Conservation (phyloP, 2,329 filamentous ascomycete genomes). For the Tolypocladium capitatum region DNA sequence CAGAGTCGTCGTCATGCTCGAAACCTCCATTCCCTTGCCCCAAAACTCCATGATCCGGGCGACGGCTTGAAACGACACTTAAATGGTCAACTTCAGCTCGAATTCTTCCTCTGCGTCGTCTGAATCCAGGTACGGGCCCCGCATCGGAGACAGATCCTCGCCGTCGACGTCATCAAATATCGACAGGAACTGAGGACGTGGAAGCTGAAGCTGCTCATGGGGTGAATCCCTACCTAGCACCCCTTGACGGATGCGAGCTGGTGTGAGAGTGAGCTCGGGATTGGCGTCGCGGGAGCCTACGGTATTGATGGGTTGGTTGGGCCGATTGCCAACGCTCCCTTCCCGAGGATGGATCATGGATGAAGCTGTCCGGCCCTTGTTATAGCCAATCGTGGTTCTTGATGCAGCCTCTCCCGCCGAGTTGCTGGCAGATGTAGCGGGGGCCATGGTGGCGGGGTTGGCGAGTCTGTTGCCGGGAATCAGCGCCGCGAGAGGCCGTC, state of each 20-base stretch:
- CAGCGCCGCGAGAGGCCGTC: constrained; percentile 17
- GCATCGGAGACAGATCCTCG: constrained; percentile 18
- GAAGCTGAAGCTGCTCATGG: constrained; percentile 13
- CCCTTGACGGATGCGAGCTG: constrained; percentile 21
- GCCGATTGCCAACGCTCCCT: constrained; percentile 4
- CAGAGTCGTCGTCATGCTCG: constrained; percentile 1
- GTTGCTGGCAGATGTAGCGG: constrained; percentile 39
- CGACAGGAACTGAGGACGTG: constrained; percentile 39
- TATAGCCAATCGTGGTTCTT: constrained; percentile 74
- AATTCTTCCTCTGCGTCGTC: constrained; percentile 43
- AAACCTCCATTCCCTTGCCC: neutral
- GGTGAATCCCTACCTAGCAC: constrained; percentile 6
- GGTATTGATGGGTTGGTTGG: constrained; percentile 8
- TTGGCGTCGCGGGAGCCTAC: neutral
- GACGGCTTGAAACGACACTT: neutral
- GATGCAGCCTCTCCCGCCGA: constrained; percentile 54
- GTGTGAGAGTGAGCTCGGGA: constrained; percentile 32
- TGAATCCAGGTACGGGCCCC: constrained; percentile 8
- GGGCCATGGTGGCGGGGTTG: constrained; percentile 29
- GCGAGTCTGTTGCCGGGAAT: constrained; percentile 16
- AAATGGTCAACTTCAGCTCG: constrained; percentile 34
- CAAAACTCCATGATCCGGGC: neutral
- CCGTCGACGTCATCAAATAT: constrained; percentile 44
- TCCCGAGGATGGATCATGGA: constrained; percentile 25
- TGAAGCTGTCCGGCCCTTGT: constrained; percentile 52